Conservation (phyloP, 306 rosid genomes). For the Vicia villosa region DNA sequence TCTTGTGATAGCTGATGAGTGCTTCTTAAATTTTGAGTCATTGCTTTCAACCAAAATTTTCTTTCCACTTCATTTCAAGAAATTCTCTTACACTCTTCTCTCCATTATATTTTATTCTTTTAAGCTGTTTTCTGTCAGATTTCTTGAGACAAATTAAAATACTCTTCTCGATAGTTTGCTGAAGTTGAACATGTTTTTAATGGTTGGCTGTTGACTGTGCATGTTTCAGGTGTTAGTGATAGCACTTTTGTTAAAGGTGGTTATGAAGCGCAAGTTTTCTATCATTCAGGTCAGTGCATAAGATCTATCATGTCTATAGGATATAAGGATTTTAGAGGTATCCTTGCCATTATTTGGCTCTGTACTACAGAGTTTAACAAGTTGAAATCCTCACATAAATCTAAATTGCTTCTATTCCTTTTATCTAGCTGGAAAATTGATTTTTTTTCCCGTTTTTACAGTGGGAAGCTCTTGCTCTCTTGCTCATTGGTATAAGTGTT, state of each 20-base stretch:
- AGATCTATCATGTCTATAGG: constrained; percentile 5
- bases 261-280: constrained; percentile 91
- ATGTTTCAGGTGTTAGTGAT: constrained; percentile 92
- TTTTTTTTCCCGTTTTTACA: constrained; percentile 46
- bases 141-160: constrained; percentile 21
- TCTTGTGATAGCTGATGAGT: constrained; percentile 30
- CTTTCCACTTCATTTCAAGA: constrained; percentile 20
- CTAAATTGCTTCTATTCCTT: constrained; percentile 25
- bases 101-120: neutral
- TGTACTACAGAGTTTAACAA: constrained; percentile 9
- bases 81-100: neutral
- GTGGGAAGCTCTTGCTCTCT: constrained; percentile 98
- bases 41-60: constrained; percentile 11
- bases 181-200: constrained; percentile 34
- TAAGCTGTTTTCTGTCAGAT: constrained; percentile 2
- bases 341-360: constrained; percentile 18
- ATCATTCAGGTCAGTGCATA: constrained; percentile 78
- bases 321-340: constrained; percentile 5
- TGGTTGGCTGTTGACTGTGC: constrained; percentile 33
- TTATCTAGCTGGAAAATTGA: constrained; percentile 19
- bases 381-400: constrained; percentile 28
- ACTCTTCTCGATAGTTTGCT: constrained; percentile 24
- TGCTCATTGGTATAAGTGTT: constrained; percentile 95
- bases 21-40: neutral
- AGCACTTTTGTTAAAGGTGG: constrained; percentile 82